phyloP scores from a whole-genome alignment of 108 stramenopile species.

The Fragilaria radians region DNA sequence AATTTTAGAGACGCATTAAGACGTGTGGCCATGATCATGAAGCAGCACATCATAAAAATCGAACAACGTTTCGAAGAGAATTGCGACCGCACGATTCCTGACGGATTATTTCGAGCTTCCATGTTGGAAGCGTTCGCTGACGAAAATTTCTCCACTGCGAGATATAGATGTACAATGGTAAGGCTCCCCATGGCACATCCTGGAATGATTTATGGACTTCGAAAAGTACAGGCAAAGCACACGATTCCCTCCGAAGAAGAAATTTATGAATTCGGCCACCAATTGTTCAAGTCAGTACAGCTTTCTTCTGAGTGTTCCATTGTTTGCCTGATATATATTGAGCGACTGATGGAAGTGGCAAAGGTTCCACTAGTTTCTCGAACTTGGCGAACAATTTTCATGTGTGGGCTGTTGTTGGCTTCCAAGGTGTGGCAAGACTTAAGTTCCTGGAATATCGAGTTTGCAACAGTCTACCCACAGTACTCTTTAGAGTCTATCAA shows the following conservation, averaged over 20 bases:
- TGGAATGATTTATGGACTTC: conserved; percentile 61
- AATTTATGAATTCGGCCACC: conserved; percentile 86
- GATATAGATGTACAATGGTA: conserved; percentile 76
- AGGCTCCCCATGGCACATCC: conserved; percentile 79
- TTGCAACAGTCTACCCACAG: conserved; percentile 93
- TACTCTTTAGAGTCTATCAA: conserved; percentile 90
- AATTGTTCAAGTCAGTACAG: conserved; percentile 89
- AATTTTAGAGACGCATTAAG: conserved; percentile 85
- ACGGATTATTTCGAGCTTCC: conserved; percentile 47
- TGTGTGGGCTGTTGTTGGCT: conserved; percentile 94
- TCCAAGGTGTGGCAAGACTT: conserved; percentile 99
- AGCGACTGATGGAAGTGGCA: conserved; percentile 90
- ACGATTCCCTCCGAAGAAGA: conserved; percentile 71
- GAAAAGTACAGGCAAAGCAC: conserved; percentile 54
- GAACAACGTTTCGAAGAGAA: conserved; percentile 60
- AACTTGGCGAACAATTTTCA: conserved; percentile 96
- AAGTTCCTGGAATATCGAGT: conserved; percentile 96
- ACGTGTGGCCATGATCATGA: conserved; percentile 83
- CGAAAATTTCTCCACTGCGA: conserved; percentile 58
- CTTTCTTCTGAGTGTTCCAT: conserved; percentile 96
- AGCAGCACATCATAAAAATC: conserved; percentile 85
- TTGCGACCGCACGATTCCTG: conserved; percentile 11
- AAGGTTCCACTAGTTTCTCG: conserved; percentile 86
- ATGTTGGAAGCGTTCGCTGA: conserved; percentile 73
- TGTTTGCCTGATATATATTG: conserved; percentile 97